Base-by-base conservation (phyloP, 73 alveolate genomes). In the Urostyla sp. region DNA sequence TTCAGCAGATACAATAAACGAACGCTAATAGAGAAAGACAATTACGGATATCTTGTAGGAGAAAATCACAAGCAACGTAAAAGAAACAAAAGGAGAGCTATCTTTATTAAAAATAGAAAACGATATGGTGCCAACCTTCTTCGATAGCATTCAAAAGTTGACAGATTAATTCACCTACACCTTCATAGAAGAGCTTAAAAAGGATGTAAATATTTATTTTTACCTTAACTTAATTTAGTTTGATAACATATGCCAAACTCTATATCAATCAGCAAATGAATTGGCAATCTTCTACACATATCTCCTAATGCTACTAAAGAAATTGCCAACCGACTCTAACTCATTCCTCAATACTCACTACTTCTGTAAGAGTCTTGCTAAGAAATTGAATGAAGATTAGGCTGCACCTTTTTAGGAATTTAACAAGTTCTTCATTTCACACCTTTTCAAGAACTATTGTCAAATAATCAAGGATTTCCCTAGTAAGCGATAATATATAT, bases 111-210 rank as follows among this genome's bases (percentile, higher is more conserved):
- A 48, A 37, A 48, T 81, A 13, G 91, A 81, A 27, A 73, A 73
- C 30, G 91, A 81, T 44, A 31, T 81, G 69, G 91, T 81, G 5
- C 38, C 82, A 38, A 35, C 91, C n/a, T 81, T 84, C 77, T 84
- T 84, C 38, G 92, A 84, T 37, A 84, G 75, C 30, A 38, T 48
- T 35, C 28, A 26, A 28, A 53, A 59, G 43, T 52, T 84, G 40
- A 35, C 84, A 21, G 92, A 84, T 51, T 80, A 87, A 0, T 72
- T 82, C 37, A 72, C 69, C 45, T 53, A 34, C 37, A 63, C 86
- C 26, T 87, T 72, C 38, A 36, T 87, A 24, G 95, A 87, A 34
- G 87, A 81, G 51, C 61, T 87, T 5, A 63, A 59, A 30, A 83
- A 55, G 15, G 79, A 82, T 28, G 74, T 73, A 67, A 27, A 35